Conservation (phyloP, 108 stramenopile species). For the Cyclotella choctawhatcheeana region DNA sequence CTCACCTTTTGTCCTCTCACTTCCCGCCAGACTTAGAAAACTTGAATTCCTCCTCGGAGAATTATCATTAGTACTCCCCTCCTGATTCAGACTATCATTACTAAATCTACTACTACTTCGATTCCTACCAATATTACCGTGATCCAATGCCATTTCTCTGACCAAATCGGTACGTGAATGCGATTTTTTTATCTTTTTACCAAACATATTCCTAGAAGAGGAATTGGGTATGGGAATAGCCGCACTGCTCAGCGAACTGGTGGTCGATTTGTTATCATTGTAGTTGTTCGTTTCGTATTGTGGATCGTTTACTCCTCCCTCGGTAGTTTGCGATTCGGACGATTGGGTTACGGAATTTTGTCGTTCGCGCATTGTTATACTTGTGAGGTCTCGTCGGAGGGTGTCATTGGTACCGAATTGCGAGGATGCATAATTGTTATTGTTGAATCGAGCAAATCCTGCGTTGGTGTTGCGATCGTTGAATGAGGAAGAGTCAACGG, state of each 20-base stretch:
- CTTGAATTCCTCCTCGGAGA: constrained; percentile 6
- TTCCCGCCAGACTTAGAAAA: not conserved
- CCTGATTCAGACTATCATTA: not conserved
- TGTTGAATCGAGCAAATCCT: too few relatives aligned
- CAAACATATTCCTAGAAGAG: constrained; percentile 8
- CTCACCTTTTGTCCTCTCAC: not conserved
- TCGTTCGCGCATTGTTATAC: too few relatives aligned
- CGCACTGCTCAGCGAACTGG: too few relatives aligned
- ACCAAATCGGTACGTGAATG: constrained; percentile 20
- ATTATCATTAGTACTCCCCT: not conserved
- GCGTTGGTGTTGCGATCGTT: too few relatives aligned
- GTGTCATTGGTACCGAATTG: constrained; percentile 8
- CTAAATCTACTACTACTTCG: not conserved
- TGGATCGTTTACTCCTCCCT: too few relatives aligned
- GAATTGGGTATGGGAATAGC: constrained; percentile 1
- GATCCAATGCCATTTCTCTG: constrained; percentile 30
- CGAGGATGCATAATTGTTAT: not conserved
- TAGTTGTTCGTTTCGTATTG: too few relatives aligned
- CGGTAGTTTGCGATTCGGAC: not conserved
- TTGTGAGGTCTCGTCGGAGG: constrained; percentile 1
- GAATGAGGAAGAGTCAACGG: too few relatives aligned
- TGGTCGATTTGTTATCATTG: too few relatives aligned
- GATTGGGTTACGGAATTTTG: too few relatives aligned
- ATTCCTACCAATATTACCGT: too few relatives aligned
- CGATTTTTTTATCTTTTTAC: constrained; percentile 14